Evolutionary conservation across 345 rosid genomes (phyloP).

Genomic region (Leavenworthia alabamica): DNA sequence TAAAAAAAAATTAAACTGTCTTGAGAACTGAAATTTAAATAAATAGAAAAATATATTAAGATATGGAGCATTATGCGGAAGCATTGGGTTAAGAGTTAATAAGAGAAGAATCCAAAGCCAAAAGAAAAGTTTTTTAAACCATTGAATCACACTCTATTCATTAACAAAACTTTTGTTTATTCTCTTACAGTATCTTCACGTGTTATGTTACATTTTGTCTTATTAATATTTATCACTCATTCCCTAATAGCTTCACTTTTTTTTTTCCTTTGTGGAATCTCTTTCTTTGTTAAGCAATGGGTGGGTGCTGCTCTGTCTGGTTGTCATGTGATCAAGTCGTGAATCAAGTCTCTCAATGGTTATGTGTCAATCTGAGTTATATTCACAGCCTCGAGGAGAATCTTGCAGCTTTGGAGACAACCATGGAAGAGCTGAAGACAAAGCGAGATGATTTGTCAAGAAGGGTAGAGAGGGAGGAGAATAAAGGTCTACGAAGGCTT

Average conservation of each 20-base stretch:
- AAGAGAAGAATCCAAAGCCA: too few species aligned
- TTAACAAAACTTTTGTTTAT: too few species aligned
- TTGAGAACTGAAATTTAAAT: too few species aligned
- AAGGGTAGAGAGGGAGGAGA: conserved; percentile 1
- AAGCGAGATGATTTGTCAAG: not conserved
- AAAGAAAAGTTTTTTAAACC: too few species aligned
- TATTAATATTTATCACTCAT: not conserved
- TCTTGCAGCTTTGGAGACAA: not conserved
- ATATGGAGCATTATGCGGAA: too few species aligned
- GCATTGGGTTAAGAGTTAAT: too few species aligned
- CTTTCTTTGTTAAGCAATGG: not conserved
- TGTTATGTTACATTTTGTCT: too few species aligned
- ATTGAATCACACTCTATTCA: too few species aligned
- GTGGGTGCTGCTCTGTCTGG: not conserved
- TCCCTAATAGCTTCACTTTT: not conserved
- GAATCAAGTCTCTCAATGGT: not conserved
- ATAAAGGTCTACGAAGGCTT: not conserved
- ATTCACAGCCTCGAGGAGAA: conserved; percentile 2
- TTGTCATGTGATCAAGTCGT: not conserved
- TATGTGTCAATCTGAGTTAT: not conserved
- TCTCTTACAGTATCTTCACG: too few species aligned
- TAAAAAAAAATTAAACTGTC: too few species aligned
- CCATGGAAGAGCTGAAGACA: not conserved
- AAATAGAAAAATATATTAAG: too few species aligned
- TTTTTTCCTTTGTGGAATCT: not conserved